These are phyloP conservation scores for Huntiella abstrusa DNA, from an alignment of 2,329 filamentous ascomycete genomes.

Conservation along the genomic window DNA sequence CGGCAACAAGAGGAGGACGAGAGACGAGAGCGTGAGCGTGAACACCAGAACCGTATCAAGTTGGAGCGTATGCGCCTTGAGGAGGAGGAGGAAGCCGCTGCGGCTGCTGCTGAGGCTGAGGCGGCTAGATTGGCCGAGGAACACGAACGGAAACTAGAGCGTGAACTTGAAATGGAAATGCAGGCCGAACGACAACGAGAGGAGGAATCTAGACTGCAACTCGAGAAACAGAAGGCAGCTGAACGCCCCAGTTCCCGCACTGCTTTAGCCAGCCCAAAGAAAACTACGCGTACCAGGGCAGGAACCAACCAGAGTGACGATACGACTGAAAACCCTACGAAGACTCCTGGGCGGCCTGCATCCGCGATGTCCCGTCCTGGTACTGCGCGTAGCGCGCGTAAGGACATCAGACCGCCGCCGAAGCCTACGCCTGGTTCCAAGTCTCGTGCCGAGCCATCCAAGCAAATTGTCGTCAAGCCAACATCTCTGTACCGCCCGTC, in stretches of 20 bases:
- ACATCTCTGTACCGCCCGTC: slow-evolving; percentile 43
- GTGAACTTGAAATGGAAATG: slow-evolving; percentile 2
- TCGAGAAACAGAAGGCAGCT: slow-evolving; percentile 1
- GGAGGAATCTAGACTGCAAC: background rate
- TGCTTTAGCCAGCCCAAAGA: slow-evolving; percentile 9
- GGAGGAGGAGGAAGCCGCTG: too few species aligned
- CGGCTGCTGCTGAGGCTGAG: background rate
- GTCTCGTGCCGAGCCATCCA: slow-evolving; percentile 43
- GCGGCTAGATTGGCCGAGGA: background rate
- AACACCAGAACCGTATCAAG: background rate
- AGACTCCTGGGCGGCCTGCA: slow-evolving; percentile 19
- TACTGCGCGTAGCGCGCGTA: slow-evolving; percentile 13
- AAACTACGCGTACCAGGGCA: slow-evolving; percentile 27
- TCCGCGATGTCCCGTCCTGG: slow-evolving; percentile 7
- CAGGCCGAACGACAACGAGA: slow-evolving; percentile 3
- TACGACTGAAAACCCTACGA: slow-evolving; percentile 32
- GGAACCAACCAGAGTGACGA: slow-evolving; percentile 26
- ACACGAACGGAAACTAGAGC: slow-evolving; percentile 1
- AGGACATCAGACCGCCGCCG: slow-evolving; percentile 37
- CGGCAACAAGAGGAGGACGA: too few species aligned
- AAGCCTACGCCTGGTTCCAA: slow-evolving; percentile 48
- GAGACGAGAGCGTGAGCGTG: background rate
- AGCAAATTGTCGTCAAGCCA: slow-evolving; percentile 53
- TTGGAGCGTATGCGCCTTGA: too few species aligned
- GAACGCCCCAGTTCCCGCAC: slow-evolving; percentile 9